These are phyloP conservation scores for Brassica balearica DNA, from an alignment of 441 rosid genomes.

Conservation along the genomic window DNA sequence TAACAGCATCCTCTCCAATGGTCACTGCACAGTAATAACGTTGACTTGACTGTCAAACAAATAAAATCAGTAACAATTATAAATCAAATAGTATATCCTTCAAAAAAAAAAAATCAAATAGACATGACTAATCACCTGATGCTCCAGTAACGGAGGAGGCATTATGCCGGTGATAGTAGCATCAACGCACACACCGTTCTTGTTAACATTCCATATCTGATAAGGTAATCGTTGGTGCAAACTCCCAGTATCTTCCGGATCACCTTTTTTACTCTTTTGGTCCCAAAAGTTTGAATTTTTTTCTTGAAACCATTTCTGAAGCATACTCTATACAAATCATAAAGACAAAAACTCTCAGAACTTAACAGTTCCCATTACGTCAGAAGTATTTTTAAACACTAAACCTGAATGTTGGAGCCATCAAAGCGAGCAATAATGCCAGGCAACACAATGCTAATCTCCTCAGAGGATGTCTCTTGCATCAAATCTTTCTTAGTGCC, in stretches of 20 bases:
- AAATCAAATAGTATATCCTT: conserved; percentile 44
- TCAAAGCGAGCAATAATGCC: conserved; percentile 92
- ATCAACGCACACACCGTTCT: conserved; percentile 80
- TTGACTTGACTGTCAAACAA: conserved; percentile 97
- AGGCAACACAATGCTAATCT: conserved; percentile 75
- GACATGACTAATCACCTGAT: conserved; percentile 60
- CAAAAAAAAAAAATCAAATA: conserved; percentile 42
- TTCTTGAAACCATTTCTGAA: conserved; percentile 74
- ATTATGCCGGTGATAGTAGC: conserved; percentile 89
- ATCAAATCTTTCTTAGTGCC: conserved; percentile 72
- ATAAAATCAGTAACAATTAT: conserved; percentile 88
- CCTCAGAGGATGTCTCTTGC: conserved; percentile 63
- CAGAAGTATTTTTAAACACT: neutral
- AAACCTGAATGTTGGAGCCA: conserved; percentile 74
- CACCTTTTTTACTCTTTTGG: conserved; percentile 52
- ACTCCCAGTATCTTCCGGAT: conserved; percentile 51
- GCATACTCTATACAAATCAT: conserved; percentile 58
- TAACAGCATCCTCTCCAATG: conserved; percentile 93
- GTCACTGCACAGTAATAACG: conserved; percentile 91
- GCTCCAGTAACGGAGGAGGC: conserved; percentile 93
- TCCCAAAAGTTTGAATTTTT: conserved; percentile 75
- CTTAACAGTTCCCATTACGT: neutral
- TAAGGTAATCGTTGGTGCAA: conserved; percentile 62
- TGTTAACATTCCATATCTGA: conserved; percentile 88
- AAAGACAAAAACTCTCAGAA: conserved; percentile 20